phyloP scores from a whole-genome alignment of 2,329 filamentous ascomycete genomes.

The Paraconiothyrium sp. region DNA sequence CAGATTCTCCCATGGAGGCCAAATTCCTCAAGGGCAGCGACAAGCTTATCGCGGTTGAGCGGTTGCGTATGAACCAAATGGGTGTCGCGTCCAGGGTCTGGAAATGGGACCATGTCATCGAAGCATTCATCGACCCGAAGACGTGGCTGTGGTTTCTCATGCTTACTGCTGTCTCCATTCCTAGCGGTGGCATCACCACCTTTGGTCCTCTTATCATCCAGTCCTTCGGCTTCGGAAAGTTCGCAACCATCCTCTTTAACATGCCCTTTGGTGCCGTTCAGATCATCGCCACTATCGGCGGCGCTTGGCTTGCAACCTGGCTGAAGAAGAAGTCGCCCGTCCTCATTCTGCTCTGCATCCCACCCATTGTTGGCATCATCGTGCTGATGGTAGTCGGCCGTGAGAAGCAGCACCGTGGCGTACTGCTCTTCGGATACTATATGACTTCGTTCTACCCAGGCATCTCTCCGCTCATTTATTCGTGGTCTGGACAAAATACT shows the following conservation, averaged over 20 bases:
- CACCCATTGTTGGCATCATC: conserved; percentile 65
- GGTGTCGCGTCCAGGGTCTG: conserved; percentile 55
- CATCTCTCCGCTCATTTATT: conserved; percentile 68
- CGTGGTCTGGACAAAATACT: conserved; percentile 70
- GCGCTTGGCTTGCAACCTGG: conserved; percentile 64
- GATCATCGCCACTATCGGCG: conserved; percentile 67
- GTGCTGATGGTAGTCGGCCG: conserved; percentile 64
- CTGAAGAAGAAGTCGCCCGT: conserved; percentile 66
- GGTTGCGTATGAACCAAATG: conserved; percentile 56
- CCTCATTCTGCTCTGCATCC: conserved; percentile 63
- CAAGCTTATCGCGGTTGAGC: conserved; percentile 67
- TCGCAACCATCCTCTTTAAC: conserved; percentile 68
- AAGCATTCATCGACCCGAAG: conserved; percentile 66
- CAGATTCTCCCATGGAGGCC: conserved; percentile 69
- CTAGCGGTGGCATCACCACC: conserved; percentile 66
- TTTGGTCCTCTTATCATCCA: conserved; percentile 69
- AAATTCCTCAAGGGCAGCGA: conserved; percentile 66
- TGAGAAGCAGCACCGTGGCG: conserved; percentile 56
- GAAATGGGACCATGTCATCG: conserved; percentile 64
- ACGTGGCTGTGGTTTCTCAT: conserved; percentile 66
- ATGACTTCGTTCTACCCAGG: conserved; percentile 69
- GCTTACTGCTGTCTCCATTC: conserved; percentile 50
- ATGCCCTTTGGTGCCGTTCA: conserved; percentile 70
- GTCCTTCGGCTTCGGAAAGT: conserved; percentile 65
- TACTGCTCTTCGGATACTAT: conserved; percentile 67